Evolutionary conservation across 2,329 filamentous ascomycete species (phyloP).

Genomic region (Fusarium udum): DNA sequence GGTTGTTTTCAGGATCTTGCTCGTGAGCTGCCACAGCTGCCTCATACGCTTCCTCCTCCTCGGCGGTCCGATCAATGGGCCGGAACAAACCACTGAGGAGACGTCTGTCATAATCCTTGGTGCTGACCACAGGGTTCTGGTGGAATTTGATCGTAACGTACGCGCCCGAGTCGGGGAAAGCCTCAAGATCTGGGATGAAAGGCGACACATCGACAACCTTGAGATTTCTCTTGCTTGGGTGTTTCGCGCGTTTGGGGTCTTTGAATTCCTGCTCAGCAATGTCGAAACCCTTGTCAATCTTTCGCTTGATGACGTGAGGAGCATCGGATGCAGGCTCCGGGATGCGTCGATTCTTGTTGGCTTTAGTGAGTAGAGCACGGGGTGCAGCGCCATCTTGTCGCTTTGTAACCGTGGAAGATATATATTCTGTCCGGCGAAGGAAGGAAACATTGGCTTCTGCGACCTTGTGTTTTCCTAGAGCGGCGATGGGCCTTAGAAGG

Average conservation of each 20-base stretch:
- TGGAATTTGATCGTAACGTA: slow-evolving; percentile 76
- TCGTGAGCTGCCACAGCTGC: slow-evolving; percentile 63
- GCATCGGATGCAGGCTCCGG: slow-evolving; percentile 69
- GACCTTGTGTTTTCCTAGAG: slow-evolving; percentile 84
- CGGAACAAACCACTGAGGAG: slow-evolving; percentile 69
- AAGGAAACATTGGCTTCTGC: slow-evolving; percentile 87
- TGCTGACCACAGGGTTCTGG: slow-evolving; percentile 67
- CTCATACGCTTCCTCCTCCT: slow-evolving; percentile 63
- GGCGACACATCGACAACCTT: slow-evolving; percentile 69
- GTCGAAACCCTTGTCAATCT: slow-evolving; percentile 71
- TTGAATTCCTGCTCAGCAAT: slow-evolving; percentile 63
- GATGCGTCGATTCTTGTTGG: slow-evolving; percentile 54
- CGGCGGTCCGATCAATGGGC: slow-evolving; percentile 65
- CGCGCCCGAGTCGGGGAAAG: slow-evolving; percentile 75
- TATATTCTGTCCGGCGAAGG: slow-evolving; percentile 95
- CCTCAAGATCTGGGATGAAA: slow-evolving; percentile 71
- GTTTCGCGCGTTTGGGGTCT: slow-evolving; percentile 63
- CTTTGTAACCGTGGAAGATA: slow-evolving; percentile 70
- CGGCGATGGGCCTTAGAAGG: slow-evolving; percentile 83
- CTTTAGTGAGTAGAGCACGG: slow-evolving; percentile 48
- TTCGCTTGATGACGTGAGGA: slow-evolving; percentile 72
- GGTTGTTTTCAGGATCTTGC: slow-evolving; percentile 64
- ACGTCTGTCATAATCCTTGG: slow-evolving; percentile 65
- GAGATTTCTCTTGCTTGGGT: slow-evolving; percentile 67
- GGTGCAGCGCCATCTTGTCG: slow-evolving; percentile 58